Evolutionary conservation across 164 flowering plant species (phyloP).

Genomic region (Euptelea pleiosperma): DNA sequence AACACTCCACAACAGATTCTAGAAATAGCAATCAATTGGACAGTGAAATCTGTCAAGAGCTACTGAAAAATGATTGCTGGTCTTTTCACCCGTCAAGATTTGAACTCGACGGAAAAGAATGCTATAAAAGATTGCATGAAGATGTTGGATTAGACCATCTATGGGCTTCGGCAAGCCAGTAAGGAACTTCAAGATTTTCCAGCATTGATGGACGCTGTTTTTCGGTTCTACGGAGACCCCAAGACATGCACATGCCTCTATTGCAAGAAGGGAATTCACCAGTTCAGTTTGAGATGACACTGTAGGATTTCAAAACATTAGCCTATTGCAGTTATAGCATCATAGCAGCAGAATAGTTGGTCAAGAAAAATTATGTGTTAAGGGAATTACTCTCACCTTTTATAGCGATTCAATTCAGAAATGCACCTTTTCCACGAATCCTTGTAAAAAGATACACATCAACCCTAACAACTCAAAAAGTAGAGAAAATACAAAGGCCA

Average conservation of each 20-base stretch:
- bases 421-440: conserved; percentile 81
- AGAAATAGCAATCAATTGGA: conserved; percentile 21
- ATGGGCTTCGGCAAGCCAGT: conserved; percentile 32
- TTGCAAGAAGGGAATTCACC: conserved; percentile 76
- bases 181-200: conserved; percentile 16
- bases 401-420: conserved; percentile 78
- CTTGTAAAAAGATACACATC: conserved; percentile 82
- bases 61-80: conserved; percentile 4
- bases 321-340: neutral
- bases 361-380: conserved; percentile 1
- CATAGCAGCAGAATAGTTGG: neutral
- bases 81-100: conserved; percentile 18
- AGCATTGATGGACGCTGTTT: neutral
- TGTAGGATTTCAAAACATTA: conserved; percentile 33
- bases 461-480: no score
- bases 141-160: conserved; percentile 38
- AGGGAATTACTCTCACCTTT: conserved; percentile 46
- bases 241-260: conserved; percentile 59
- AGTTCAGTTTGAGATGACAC: conserved; percentile 79
- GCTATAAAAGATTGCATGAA: conserved; percentile 42
- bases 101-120: conserved; percentile 27
- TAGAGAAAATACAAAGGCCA: no score
- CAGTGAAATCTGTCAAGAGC: conserved; percentile 10
- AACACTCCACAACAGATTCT: conserved; percentile 24
- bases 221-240: conserved; percentile 23